Conservation (phyloP, 2,329 filamentous ascomycete genomes). For the Stagonosporopsis vannaccii region DNA sequence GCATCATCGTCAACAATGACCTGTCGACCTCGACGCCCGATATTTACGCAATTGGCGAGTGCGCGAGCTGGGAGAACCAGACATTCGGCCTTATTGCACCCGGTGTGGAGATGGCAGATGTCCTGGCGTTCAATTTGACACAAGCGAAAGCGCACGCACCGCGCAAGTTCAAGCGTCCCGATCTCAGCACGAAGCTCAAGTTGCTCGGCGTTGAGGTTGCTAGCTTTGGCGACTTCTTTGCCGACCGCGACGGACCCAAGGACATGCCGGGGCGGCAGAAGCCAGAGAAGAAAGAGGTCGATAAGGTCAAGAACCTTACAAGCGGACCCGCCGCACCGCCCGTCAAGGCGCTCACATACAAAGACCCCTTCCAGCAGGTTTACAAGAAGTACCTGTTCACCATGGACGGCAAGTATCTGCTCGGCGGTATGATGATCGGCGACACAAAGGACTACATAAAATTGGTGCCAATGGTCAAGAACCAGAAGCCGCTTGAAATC, state of each 20-base stretch:
- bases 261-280: constrained; percentile 68
- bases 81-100: constrained; percentile 90
- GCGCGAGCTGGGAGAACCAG: constrained; percentile 86
- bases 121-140: constrained; percentile 89
- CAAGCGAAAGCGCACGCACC: constrained; percentile 76
- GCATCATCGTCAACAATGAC: constrained; percentile 73
- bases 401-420: constrained; percentile 83
- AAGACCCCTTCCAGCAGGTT: constrained; percentile 84
- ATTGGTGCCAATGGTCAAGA: constrained; percentile 85
- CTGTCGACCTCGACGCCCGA: constrained; percentile 74
- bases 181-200: constrained; percentile 91
- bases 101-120: constrained; percentile 90
- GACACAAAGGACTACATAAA: constrained; percentile 92
- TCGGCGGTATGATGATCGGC: constrained; percentile 98
- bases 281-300: constrained; percentile 55
- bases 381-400: constrained; percentile 97
- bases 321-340: constrained; percentile 64
- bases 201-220: constrained; percentile 89
- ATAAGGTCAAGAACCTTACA: constrained; percentile 61
- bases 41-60: constrained; percentile 90
- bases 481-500: constrained; percentile 78
- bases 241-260: constrained; percentile 82
- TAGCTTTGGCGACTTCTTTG: constrained; percentile 93
- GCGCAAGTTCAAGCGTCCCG: constrained; percentile 78
- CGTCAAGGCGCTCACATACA: constrained; percentile 87